Evolutionary conservation across 345 rosid genomes (phyloP), one percentile per base, ranked within the genome.

Genomic region (Aethionema arabicum): DNA sequence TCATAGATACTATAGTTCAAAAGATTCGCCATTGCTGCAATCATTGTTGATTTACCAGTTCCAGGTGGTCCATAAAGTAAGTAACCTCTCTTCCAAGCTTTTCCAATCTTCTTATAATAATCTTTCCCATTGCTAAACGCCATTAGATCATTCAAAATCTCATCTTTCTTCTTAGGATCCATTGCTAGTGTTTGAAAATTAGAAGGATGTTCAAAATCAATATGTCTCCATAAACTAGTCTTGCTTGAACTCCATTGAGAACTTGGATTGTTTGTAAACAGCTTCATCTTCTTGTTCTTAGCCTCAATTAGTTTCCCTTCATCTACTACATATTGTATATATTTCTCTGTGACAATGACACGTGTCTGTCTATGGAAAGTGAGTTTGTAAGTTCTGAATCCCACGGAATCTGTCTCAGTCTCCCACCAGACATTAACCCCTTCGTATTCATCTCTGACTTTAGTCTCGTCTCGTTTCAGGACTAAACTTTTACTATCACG

Each of bases 341-440:
- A 85, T 0, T 70, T 54, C 3, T 65, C 79, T 0, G 56, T 62
- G 7, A 85, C 64, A 33, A 72, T 12, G 13, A 72, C 73, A 4
- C 83, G 31, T 32, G 74, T 59, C 1, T 53, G 61, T 53, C 72
- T 67, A 36, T 79, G 84, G 65, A 81, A 78, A 30, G 75, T 74
- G 32, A 83, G 80, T 41, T 14, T 73, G 69, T 77, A 79, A 21
- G 27, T 70, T 60, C 78, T 53, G 11, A 11, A 63, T 36, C 81
- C 83, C 1, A 63, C 66, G 0, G 82, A 0, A 14, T 56, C 43
- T 4, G 73, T 69, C 1, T 51, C 70, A 0, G 59, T 77, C 44
- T 65, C 77, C 88, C 86, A 83, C 88, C 82, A 74, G 2, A 83
- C 50, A 48, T 47, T 67, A 33, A 65, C 49, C 4, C 82, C 88